These are phyloP conservation scores for Hysterangium stoloniferum DNA, from an alignment of 768 basidiomycete species.

Conservation along the genomic window DNA sequence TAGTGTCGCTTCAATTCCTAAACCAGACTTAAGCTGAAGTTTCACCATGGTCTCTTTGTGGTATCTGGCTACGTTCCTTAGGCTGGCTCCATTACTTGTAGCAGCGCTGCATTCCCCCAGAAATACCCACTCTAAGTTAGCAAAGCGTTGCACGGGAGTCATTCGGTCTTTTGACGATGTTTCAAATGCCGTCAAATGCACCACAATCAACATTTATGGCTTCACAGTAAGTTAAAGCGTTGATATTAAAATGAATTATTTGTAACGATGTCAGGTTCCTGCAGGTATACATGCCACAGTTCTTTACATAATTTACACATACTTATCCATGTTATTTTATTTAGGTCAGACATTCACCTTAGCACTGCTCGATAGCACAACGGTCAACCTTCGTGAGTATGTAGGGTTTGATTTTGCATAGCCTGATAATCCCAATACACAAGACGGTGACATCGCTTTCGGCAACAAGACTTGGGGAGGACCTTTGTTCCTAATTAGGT, in stretches of 20 bases:
- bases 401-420: background rate
- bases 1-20: no score
- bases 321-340: conserved; percentile 31
- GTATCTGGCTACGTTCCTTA: no score
- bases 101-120: no score
- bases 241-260: no score
- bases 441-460: conserved; percentile 53
- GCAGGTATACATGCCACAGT: background rate
- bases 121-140: no score
- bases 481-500: conserved; percentile 42
- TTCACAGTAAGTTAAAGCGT: conserved; percentile 37
- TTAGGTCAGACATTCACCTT: conserved; percentile 44
- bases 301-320: background rate
- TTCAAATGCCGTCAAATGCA: conserved; percentile 43
- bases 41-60: no score
- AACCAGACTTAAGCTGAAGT: no score
- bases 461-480: conserved; percentile 45
- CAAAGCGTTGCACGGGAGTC: conserved; percentile 41
- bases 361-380: conserved; percentile 38
- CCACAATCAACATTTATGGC: conserved; percentile 45
- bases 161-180: conserved; percentile 49
- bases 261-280: background rate
- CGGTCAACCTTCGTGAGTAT: conserved; percentile 49
- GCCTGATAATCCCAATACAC: background rate
- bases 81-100: no score